Evolutionary conservation across 1,139 yeast genomes (phyloP).

Genomic region (Saccharomyces hybrid): DNA sequence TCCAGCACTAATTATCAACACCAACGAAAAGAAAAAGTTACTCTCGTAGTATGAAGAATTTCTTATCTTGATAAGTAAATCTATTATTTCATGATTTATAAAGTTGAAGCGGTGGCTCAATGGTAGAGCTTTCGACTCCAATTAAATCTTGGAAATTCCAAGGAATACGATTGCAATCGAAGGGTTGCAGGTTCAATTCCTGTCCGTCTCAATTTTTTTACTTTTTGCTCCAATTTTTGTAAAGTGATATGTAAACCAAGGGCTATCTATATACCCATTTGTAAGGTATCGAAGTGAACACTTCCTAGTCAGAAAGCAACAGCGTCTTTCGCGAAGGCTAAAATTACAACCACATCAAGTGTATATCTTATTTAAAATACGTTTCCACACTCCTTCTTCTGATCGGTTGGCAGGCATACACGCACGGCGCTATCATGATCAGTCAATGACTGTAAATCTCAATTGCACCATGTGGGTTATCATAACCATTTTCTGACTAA

Average conservation of each 20-base stretch:
- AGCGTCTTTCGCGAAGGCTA: no score
- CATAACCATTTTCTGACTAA: neutral
- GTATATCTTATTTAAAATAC: no score
- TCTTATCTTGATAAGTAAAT: neutral
- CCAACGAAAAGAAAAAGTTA: neutral
- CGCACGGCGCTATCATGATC: neutral
- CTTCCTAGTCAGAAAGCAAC: no score
- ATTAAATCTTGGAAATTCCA: slow-evolving; percentile 34
- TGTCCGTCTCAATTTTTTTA: slow-evolving; percentile 51
- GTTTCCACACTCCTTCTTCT: no score
- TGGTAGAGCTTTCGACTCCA: slow-evolving; percentile 92
- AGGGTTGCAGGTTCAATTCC: slow-evolving; percentile 75
- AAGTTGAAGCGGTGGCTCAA: slow-evolving; percentile 78
- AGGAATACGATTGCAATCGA: slow-evolving; percentile 41
- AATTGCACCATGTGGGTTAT: neutral
- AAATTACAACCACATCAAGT: no score
- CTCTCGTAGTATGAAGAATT: neutral
- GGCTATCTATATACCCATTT: neutral
- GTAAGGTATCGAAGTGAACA: no score
- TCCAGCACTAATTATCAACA: neutral
- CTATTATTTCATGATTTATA: neutral
- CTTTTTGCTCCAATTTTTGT: neutral
- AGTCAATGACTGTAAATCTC: neutral
- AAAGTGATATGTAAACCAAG: neutral
- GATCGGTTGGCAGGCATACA: no score